Base-by-base conservation (phyloP, 257 asterid genomes). In the Capsicum pubescens region DNA sequence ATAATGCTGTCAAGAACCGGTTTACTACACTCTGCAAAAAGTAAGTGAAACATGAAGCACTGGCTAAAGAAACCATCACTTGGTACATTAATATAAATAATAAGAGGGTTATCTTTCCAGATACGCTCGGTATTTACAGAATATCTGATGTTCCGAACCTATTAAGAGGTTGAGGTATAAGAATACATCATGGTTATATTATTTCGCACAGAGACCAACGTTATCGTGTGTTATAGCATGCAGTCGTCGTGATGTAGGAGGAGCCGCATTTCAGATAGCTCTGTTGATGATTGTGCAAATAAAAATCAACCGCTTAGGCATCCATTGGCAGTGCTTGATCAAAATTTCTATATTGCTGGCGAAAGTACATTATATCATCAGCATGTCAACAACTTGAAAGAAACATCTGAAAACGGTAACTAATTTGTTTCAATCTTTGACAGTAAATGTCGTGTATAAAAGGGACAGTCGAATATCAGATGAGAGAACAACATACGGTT, bases 1-100 rank as follows among this genome's bases (percentile, higher is more conserved):
- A 95, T 86, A 95, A 95, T 89, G 99, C 99, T 74, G 99, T 95
- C 90, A 95, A 95, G 92, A 95, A 95, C 81, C 93, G 99, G 80
- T 95, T 95, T 93, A 86, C 97, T n/a, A 95, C 99, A 78, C 92
- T 95, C 70, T 93, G 98, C 89, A 95, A 93, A 97, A 95, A 93
- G 93, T 93, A 91, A 84, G 99, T 94, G 61, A 94, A 93, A 83
- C 89, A 85, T 36, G 99, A 94, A 89, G 97, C 95, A 56, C 86
- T 94, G 72, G 94, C 95, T 32, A 95, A 94, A 87, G 98, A 93
- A 87, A 94, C 92, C 86, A 90, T 76, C 85, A 68, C 92, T 81
- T 84, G 94, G 12, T 92, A 85, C 83, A 89, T 93, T 88, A 92
- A 92, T 89, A 87, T 93, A 82, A 92, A 89, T 93, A 93, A 94